Percentiles rank a stretch among this genome's conserved stretches.
These are phyloP conservation scores for Pseudogymnoascus sp. DNA, from an alignment of 2,329 filamentous ascomycete species.

Conservation along the genomic window DNA sequence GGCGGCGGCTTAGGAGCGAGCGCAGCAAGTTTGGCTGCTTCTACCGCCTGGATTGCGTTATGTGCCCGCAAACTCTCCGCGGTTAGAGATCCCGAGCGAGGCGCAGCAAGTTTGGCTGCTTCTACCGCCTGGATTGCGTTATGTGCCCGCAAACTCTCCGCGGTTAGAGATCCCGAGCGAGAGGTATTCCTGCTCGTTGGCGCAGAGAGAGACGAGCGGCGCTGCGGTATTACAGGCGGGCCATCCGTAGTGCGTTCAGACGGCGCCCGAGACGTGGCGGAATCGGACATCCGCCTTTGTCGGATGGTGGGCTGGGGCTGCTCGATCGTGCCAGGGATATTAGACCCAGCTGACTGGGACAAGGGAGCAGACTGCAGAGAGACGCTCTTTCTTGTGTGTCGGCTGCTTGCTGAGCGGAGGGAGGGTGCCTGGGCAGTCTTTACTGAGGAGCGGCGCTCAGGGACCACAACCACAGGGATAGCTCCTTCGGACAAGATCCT, in stretches of 20 bases:
- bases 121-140: constrained; percentile 28
- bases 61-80: constrained; percentile 52
- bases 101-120: constrained; percentile 23
- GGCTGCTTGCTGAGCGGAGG: constrained; percentile 54
- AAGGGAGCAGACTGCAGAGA: constrained; percentile 44
- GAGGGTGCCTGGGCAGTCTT: constrained; percentile 46
- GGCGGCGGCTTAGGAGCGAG: neutral
- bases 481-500: constrained; percentile 52
- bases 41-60: constrained; percentile 28
- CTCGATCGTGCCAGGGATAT: constrained; percentile 40
- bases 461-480: constrained; percentile 56
- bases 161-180: constrained; percentile 47
- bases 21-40: constrained; percentile 17
- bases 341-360: constrained; percentile 36
- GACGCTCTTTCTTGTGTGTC: constrained; percentile 42
- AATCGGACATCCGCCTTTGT: constrained; percentile 26
- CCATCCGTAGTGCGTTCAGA: constrained; percentile 50
- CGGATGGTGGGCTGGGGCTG: constrained; percentile 23
- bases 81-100: constrained; percentile 48
- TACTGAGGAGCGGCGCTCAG: constrained; percentile 44
- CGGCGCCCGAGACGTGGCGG: constrained; percentile 21
- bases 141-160: constrained; percentile 51
- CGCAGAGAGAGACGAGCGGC: constrained; percentile 55
- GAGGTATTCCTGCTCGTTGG: constrained; percentile 53
- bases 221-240: constrained; percentile 48